Evolutionary conservation across 805 yeast genomes (phyloP).

Genomic region (Cyberlindnera maritima): DNA sequence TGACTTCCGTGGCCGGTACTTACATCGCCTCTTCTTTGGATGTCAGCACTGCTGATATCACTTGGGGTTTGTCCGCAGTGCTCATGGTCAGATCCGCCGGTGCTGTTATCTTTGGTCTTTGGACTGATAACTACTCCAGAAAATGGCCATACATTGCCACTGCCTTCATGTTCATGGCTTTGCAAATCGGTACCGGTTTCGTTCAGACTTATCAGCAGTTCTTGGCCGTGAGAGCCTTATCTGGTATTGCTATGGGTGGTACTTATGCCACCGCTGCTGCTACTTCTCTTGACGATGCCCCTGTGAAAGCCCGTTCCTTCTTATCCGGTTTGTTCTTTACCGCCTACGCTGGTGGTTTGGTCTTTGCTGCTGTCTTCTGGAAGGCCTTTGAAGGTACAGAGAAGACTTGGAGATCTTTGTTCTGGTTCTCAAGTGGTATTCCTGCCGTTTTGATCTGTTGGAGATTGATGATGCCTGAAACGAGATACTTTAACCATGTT

Average conservation of each 20-base stretch:
- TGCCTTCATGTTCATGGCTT: conserved; percentile 46
- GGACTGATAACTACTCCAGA: conserved; percentile 63
- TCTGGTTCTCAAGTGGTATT: conserved; percentile 70
- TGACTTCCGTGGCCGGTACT: conserved; percentile 56
- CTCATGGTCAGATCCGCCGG: conserved; percentile 73
- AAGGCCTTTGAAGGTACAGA: conserved; percentile 52
- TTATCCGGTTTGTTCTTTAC: conserved; percentile 58
- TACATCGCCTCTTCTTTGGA: conserved; percentile 49
- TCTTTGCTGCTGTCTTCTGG: conserved; percentile 60
- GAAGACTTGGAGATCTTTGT: conserved; percentile 65
- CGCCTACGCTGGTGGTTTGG: conserved; percentile 64
- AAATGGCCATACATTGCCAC: conserved; percentile 64
- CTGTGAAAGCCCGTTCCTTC: conserved; percentile 57
- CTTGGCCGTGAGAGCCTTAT: conserved; percentile 59
- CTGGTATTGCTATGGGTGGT: conserved; percentile 58
- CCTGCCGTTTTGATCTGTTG: conserved; percentile 56
- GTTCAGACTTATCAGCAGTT: conserved; percentile 54
- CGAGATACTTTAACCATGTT: conserved; percentile 44
- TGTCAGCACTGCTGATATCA: conserved; percentile 46
- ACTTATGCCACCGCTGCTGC: conserved; percentile 44
- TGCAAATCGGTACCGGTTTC: conserved; percentile 69
- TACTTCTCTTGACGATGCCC: conserved; percentile 59
- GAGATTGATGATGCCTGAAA: conserved; percentile 60
- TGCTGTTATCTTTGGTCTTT: conserved; percentile 61
- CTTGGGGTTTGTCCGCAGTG: conserved; percentile 75